phyloP scores from a whole-genome alignment of 2,329 filamentous ascomycete species.

The Colletotrichum sp. region DNA sequence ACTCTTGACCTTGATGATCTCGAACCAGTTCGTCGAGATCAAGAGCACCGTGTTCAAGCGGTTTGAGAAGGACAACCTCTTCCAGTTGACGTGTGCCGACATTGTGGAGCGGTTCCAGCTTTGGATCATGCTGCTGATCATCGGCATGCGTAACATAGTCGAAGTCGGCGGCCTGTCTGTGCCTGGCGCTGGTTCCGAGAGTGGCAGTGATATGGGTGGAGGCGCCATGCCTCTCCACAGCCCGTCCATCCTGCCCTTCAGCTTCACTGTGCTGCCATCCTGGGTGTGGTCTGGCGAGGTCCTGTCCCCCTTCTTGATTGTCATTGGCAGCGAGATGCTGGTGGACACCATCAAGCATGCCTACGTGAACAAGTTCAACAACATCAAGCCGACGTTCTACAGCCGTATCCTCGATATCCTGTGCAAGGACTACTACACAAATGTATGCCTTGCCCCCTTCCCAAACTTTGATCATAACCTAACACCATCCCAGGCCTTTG shows the following conservation, averaged over 20 bases:
- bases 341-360: conserved; percentile 98
- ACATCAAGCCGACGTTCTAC: conserved; percentile 90
- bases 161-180: conserved; percentile 87
- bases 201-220: conserved; percentile 52
- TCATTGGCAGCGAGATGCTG: conserved; percentile 94
- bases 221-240: conserved; percentile 67
- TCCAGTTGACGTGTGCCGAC: conserved; percentile 95
- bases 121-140: conserved; percentile 97
- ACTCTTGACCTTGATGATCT: conserved; percentile 87
- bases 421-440: conserved; percentile 97
- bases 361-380: conserved; percentile 99
- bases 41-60: conserved; percentile 99
- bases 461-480: background rate
- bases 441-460: conserved; percentile 57
- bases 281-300: conserved; percentile 83
- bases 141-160: conserved; percentile 93
- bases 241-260: conserved; percentile 82
- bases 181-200: conserved; percentile 56
- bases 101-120: conserved; percentile 97
- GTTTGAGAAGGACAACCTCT: conserved; percentile 96
- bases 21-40: conserved; percentile 99
- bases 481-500: conserved; percentile 70
- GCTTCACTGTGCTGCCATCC: conserved; percentile 87
- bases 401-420: conserved; percentile 89
- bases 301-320: conserved; percentile 89